Base-by-base conservation (phyloP, 148 eudicot genomes). In the Simmondsia chinensis region DNA sequence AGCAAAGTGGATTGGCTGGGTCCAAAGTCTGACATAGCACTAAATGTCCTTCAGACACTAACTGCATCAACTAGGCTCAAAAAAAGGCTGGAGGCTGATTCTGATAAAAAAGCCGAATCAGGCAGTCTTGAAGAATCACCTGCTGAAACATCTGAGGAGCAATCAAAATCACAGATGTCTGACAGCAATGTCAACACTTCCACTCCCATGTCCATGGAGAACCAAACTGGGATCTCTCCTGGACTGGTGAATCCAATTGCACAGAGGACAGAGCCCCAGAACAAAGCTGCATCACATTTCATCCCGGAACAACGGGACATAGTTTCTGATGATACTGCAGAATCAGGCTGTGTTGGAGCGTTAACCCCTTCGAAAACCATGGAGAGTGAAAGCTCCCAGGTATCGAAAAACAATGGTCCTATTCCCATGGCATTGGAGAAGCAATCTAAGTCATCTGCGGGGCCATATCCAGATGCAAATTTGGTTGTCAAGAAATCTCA, bases 1-100 rank as follows among this genome's bases (percentile, higher is more conserved):
- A 75, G 60, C 70, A 64, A 34, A 10, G 77, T 75, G 48, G 89
- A 85, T 52, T 85, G 80, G 86, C 46, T 56, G 10, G 80, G 64
- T 43, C 43, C 74, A 20, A 69, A 61, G 30, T 9, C 51, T 7
- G 94, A 73, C 43, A 54, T 60, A 39, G 71, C 72, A 21, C 59
- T 60, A 35, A 59, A 48, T 54, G 69, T 64, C 52, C 70, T 69
- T 32, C 69, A 70, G 46, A 52, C 73, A 42, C 63, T 75, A 26
- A 41, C 66, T 15, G 19, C 61, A 43, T 60, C 76, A 33, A 63
- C 61, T 44, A 42, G 36, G 37, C 62, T 61, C 13, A 57, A 61
- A 52, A 82, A 81, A 23, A 72, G 59, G 41, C 20, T 64, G 46
- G 78, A 72, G 15, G 51, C 22, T 36, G 55, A 27, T 35, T 36